These are phyloP conservation scores for Aspergillus texensis DNA, from an alignment of 2,329 filamentous ascomycete species.

Conservation along the genomic window DNA sequence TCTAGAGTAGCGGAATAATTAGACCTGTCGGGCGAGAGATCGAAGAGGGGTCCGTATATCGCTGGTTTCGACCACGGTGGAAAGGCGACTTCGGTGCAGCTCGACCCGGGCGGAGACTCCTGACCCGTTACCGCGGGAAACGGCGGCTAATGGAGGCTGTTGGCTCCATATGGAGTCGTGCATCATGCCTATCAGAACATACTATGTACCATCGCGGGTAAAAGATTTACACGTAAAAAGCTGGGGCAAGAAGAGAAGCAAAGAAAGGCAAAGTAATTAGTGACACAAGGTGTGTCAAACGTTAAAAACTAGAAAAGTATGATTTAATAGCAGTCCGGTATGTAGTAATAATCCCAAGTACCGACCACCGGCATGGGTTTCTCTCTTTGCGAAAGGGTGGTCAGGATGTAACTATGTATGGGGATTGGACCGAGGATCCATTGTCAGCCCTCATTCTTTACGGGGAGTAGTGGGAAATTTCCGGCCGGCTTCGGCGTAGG, in stretches of 20 bases:
- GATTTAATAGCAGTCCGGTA: too few relatives aligned
- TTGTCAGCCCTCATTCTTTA: not conserved
- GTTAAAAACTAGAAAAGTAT: not conserved
- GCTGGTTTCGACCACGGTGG: not conserved
- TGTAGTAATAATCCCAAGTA: too few relatives aligned
- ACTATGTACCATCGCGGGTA: not conserved
- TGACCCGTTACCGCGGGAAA: slow-evolving; percentile 22
- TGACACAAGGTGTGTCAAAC: too few relatives aligned
- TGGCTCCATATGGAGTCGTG: not conserved
- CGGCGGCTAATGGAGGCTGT: slow-evolving; percentile 11
- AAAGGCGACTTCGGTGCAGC: slow-evolving; percentile 17
- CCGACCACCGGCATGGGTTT: not conserved
- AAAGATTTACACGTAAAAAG: not conserved
- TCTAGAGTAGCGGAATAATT: not conserved
- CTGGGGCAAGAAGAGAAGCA: not conserved
- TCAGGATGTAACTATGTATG: not conserved
- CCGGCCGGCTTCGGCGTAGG: slow-evolving; percentile 33
- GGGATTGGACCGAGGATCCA: not conserved
- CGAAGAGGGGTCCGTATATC: not conserved
- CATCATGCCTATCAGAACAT: not conserved
- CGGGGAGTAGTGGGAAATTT: not conserved
- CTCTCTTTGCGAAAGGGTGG: not conserved
- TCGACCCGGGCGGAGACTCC: slow-evolving; percentile 10
- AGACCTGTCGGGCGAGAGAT: not conserved
- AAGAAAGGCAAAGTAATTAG: not conserved